These are phyloP conservation scores for Phytophthora gonapodyides DNA, from an alignment of 352 stramenopile genomes.

Conservation along the genomic window DNA sequence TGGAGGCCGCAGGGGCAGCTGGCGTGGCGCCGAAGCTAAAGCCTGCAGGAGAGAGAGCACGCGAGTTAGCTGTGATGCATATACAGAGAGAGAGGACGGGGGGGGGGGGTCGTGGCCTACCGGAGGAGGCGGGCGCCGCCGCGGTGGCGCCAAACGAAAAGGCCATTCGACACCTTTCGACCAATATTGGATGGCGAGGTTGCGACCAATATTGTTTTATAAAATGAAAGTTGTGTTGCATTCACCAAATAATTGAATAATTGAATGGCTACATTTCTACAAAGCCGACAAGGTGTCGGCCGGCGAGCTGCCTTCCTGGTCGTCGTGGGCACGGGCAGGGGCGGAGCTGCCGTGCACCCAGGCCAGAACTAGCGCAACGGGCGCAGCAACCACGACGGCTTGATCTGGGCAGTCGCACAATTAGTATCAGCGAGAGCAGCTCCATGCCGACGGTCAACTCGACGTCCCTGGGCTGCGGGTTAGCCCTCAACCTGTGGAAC, in stretches of 20 bases:
- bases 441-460: conserved; percentile 40
- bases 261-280: too few relatives aligned
- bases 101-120: conserved; percentile 3
- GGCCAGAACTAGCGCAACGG: conserved; percentile 25
- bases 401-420: conserved; percentile 6
- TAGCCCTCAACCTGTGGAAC: conserved; percentile 46
- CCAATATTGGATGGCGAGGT: too few relatives aligned
- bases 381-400: conserved; percentile 29
- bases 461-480: conserved; percentile 45
- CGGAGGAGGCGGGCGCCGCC: conserved; percentile 30
- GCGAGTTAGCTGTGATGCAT: too few relatives aligned
- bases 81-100: not conserved
- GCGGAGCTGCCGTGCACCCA: conserved; percentile 26
- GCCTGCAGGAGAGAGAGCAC: conserved; percentile 8
- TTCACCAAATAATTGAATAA: too few relatives aligned
- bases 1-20: conserved; percentile 10
- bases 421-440: conserved; percentile 26
- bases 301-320: conserved; percentile 15
- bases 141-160: conserved; percentile 49
- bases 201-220: too few relatives aligned
- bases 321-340: conserved; percentile 41
- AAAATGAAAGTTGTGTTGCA: too few relatives aligned
- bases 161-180: conserved; percentile 14
- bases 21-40: conserved; percentile 25
- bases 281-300: too few relatives aligned